Evolutionary conservation across 192 early-diverging fungal species (phyloP).

Genomic region (Entophlyctis luteolus): DNA sequence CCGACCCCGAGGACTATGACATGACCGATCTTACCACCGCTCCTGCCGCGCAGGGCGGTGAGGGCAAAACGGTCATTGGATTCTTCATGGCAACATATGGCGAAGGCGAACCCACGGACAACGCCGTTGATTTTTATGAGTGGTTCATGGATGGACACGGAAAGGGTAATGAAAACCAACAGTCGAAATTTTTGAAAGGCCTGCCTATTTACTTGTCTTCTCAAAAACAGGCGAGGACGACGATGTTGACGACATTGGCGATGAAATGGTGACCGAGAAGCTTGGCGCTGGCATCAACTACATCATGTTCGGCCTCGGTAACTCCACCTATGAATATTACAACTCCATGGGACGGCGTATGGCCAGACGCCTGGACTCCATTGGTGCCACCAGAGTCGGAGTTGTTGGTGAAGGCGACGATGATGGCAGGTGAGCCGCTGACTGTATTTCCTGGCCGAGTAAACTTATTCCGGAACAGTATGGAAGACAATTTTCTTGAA

Average conservation of each 20-base stretch:
- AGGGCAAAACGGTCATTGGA: slow-evolving; percentile 60
- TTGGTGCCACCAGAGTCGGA: slow-evolving; percentile 75
- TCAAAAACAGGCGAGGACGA: slow-evolving; percentile 49
- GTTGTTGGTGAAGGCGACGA: slow-evolving; percentile 94
- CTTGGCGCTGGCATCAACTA: slow-evolving; percentile 54
- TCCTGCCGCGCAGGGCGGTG: slow-evolving; percentile 40
- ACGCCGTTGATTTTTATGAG: slow-evolving; percentile 91
- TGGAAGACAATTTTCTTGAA: slow-evolving; percentile 93
- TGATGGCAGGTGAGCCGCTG: slow-evolving; percentile 56
- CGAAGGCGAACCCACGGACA: slow-evolving; percentile 98
- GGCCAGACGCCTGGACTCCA: slow-evolving; percentile 59
- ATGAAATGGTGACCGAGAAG: slow-evolving; percentile 40
- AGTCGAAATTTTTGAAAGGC: too few species aligned
- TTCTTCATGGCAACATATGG: slow-evolving; percentile 97
- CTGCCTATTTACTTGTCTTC: too few species aligned
- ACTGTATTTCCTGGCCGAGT: too few species aligned
- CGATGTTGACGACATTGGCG: slow-evolving; percentile 57
- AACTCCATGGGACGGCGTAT: slow-evolving; percentile 75
- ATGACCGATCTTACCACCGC: slow-evolving; percentile 72
- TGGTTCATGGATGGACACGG: slow-evolving; percentile 71
- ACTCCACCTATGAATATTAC: slow-evolving; percentile 88
- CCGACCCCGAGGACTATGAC: slow-evolving; percentile 91
- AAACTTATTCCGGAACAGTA: too few species aligned
- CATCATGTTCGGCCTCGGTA: slow-evolving; percentile 81
- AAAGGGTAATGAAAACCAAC: slow-evolving; percentile 45